Conservation (phyloP, 345 rosid species). For the Conringia planisiliqua region DNA sequence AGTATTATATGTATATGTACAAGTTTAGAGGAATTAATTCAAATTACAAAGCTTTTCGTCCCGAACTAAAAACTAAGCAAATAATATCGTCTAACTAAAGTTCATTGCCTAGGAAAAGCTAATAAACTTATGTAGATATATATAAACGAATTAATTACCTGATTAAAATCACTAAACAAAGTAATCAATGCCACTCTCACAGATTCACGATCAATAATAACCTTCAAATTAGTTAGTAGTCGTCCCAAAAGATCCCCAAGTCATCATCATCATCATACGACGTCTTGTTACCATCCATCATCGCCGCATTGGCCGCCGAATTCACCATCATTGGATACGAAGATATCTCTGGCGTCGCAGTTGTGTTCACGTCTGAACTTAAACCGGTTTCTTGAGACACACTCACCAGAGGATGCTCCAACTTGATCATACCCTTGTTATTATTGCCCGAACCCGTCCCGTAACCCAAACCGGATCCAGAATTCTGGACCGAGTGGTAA, state of each 20-base stretch:
- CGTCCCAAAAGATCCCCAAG: slow-evolving; percentile 31
- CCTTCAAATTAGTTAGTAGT: slow-evolving; percentile 4
- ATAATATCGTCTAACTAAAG: slow-evolving; percentile 16
- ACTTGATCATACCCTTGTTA: slow-evolving; percentile 26
- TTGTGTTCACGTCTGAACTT: slow-evolving; percentile 43
- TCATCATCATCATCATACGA: slow-evolving; percentile 29
- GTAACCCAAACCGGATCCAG: slow-evolving; percentile 29
- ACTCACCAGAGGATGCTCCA: slow-evolving; percentile 36
- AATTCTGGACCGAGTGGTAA: slow-evolving; percentile 25
- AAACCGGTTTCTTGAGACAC: slow-evolving; percentile 59
- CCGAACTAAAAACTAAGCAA: slow-evolving; percentile 23
- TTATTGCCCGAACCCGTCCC: slow-evolving; percentile 28
- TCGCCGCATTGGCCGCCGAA: not conserved
- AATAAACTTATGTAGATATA: not conserved
- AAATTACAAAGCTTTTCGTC: not conserved
- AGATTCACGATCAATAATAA: slow-evolving; percentile 11
- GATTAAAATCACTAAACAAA: slow-evolving; percentile 6
- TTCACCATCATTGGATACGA: slow-evolving; percentile 21
- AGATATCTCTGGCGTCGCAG: slow-evolving; percentile 47
- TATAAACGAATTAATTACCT: slow-evolving; percentile 6
- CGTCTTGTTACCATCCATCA: slow-evolving; percentile 20
- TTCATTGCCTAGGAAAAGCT: slow-evolving; percentile 23
- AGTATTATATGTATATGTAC: not conserved
- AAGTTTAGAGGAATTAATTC: slow-evolving; percentile 15
- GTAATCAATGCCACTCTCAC: slow-evolving; percentile 25